Conservation (phyloP, 108 stramenopile genomes). For the Discostella pseudostelligera region DNA sequence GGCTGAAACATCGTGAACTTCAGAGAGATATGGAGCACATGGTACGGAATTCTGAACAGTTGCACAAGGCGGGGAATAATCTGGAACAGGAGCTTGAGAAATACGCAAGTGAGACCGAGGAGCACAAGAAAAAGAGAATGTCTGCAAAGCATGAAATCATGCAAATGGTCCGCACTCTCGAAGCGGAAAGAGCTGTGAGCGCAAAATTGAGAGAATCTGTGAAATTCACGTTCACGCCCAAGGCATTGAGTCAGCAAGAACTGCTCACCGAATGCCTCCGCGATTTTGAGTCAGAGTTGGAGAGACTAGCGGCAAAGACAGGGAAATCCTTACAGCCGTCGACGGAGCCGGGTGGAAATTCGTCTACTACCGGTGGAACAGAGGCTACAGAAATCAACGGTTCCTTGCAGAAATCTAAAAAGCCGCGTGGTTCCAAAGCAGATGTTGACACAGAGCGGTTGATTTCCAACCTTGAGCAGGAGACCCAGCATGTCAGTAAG, state of each 20-base stretch:
- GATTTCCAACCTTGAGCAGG: constrained; percentile 69
- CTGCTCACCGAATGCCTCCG: constrained; percentile 60
- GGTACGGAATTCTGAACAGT: constrained; percentile 74
- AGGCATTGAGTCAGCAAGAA: constrained; percentile 82
- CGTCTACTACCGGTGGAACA: constrained; percentile 3
- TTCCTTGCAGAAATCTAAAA: constrained; percentile 20
- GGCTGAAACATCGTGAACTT: constrained; percentile 74
- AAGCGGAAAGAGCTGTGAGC: constrained; percentile 65
- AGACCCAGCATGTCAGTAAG: constrained; percentile 81
- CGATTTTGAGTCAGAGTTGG: constrained; percentile 67
- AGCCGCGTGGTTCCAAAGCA: constrained; percentile 43
- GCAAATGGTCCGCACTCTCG: constrained; percentile 73
- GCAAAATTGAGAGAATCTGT: constrained; percentile 67
- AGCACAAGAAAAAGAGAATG: constrained; percentile 82
- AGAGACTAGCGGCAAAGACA: constrained; percentile 55
- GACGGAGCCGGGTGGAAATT: constrained; percentile 9
- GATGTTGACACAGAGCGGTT: constrained; percentile 58
- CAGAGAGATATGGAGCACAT: constrained; percentile 76
- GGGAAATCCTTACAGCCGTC: constrained; percentile 61
- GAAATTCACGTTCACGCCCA: constrained; percentile 81
- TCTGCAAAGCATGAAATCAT: constrained; percentile 86
- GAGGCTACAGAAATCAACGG: constrained; percentile 25
- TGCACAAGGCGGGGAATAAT: constrained; percentile 71
- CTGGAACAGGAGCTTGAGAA: constrained; percentile 73
- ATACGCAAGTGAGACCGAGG: constrained; percentile 77